Percentiles rank a stretch among this genome's conserved stretches.
These are phyloP conservation scores for Ceriops decandra DNA, from an alignment of 345 rosid genomes.

Conservation along the genomic window DNA sequence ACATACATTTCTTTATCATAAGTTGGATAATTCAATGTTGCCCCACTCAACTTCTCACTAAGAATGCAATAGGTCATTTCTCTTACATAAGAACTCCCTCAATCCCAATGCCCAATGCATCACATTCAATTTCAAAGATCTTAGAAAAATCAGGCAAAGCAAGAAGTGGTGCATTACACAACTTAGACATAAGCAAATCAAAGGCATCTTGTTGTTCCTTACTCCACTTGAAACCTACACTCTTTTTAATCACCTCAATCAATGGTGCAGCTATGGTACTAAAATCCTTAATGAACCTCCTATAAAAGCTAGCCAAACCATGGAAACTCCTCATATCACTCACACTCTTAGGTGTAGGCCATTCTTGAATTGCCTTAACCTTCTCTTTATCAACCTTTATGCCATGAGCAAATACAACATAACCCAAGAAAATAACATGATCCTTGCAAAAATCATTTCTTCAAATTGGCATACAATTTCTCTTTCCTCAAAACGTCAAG, in stretches of 20 bases:
- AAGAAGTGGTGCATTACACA: too few species aligned
- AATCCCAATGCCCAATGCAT: too few species aligned
- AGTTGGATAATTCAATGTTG: background rate
- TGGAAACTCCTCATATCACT: background rate
- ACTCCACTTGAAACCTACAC: background rate
- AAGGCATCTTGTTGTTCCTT: background rate
- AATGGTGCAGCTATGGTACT: background rate
- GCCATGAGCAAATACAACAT: background rate
- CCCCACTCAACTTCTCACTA: background rate
- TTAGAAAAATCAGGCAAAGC: too few species aligned
- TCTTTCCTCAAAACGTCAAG: background rate
- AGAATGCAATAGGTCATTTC: background rate
- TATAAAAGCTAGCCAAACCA: background rate
- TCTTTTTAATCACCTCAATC: background rate
- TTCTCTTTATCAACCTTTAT: too few species aligned
- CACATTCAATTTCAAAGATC: too few species aligned
- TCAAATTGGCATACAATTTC: background rate
- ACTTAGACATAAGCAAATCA: too few species aligned
- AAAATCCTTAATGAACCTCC: background rate
- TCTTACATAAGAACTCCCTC: too few species aligned
- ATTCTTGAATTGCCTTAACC: too few species aligned
- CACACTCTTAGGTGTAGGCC: background rate
- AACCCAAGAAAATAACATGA: background rate
- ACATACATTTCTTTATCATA: background rate
- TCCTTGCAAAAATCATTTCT: background rate